A percentile compares a stretch with the other conserved stretches of the same genome.
These are phyloP conservation scores for Xylariaceae sp. DNA, from an alignment of 2,329 filamentous ascomycete genomes.

Conservation along the genomic window DNA sequence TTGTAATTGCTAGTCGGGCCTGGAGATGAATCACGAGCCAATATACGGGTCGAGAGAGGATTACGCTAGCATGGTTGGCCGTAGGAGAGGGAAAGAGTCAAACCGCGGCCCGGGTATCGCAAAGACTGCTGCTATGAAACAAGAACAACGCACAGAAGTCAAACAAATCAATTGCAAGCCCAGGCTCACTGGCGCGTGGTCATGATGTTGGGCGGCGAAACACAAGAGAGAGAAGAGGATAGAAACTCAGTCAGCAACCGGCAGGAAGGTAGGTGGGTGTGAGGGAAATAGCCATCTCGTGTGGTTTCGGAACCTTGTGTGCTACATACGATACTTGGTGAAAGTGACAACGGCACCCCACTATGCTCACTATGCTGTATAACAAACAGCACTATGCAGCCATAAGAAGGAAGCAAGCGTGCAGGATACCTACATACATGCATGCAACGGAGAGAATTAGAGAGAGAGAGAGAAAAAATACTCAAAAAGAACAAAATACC, in stretches of 20 bases:
- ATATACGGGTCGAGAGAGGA: slow-evolving; percentile 21
- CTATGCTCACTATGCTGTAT: slow-evolving; percentile 16
- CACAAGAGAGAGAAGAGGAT: slow-evolving; percentile 28
- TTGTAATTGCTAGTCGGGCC: slow-evolving; percentile 8
- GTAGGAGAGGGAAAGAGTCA: slow-evolving; percentile 16
- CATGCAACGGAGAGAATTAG: too few species aligned
- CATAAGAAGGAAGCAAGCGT: slow-evolving; percentile 11
- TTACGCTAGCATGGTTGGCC: slow-evolving; percentile 21
- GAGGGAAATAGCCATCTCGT: slow-evolving; percentile 18
- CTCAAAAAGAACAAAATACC: slow-evolving; percentile 19
- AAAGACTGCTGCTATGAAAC: slow-evolving; percentile 19
- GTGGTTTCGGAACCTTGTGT: slow-evolving; percentile 20
- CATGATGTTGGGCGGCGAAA: slow-evolving; percentile 12
- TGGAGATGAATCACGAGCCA: slow-evolving; percentile 15
- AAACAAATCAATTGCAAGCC: slow-evolving; percentile 19
- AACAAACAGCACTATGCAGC: too few species aligned
- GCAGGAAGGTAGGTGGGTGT: slow-evolving; percentile 22
- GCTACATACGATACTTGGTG: slow-evolving; percentile 19
- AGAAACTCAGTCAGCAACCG: slow-evolving; percentile 26
- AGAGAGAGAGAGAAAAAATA: too few species aligned
- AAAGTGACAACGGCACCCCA: slow-evolving; percentile 19
- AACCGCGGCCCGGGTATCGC: slow-evolving; percentile 21
- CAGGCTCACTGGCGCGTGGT: slow-evolving; percentile 18
- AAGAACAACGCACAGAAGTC: slow-evolving; percentile 15
- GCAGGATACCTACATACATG: too few species aligned